Conservation (phyloP, 306 rosid species). For the Nissolia schottii region DNA sequence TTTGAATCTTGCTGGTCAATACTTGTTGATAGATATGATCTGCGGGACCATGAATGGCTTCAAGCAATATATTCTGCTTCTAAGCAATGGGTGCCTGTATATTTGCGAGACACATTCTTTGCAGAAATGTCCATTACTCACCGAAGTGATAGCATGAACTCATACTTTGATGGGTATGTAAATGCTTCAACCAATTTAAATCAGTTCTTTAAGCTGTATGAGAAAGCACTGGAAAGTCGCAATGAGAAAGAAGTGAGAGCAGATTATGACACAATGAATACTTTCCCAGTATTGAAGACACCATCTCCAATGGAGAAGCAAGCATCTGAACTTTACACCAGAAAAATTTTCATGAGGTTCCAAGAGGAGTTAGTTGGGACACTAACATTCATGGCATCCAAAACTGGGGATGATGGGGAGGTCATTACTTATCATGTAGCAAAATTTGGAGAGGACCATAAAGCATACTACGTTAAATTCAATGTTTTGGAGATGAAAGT, state of each 20-base stretch:
- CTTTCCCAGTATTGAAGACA: constrained; percentile 70
- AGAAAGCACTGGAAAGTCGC: constrained; percentile 97
- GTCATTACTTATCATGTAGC: constrained; percentile 80
- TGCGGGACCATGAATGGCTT: constrained; percentile 97
- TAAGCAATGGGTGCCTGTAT: constrained; percentile 95
- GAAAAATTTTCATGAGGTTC: constrained; percentile 79
- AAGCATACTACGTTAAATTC: constrained; percentile 62
- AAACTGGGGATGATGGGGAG: constrained; percentile 82
- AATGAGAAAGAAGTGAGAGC: constrained; percentile 98
- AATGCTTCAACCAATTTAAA: constrained; percentile 93
- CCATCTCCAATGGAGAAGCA: constrained; percentile 99
- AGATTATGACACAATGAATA: constrained; percentile 90
- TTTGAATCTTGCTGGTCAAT: constrained; percentile 92
- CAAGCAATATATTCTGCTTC: constrained; percentile 69
- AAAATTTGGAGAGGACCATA: constrained; percentile 95
- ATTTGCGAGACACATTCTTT: constrained; percentile 87
- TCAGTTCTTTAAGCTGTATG: constrained; percentile 94
- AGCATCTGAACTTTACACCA: constrained; percentile 85
- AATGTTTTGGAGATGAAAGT: constrained; percentile 93
- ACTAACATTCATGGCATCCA: constrained; percentile 81
- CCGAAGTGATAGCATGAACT: constrained; percentile 97
- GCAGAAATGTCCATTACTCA: constrained; percentile 99
- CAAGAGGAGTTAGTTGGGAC: constrained; percentile 98
- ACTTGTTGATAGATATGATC: constrained; percentile 76
- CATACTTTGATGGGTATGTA: constrained; percentile 97